Evolutionary conservation across 495 filamentous ascomycete genomes (phyloP).

Genomic region (Usnea hakonensis): DNA sequence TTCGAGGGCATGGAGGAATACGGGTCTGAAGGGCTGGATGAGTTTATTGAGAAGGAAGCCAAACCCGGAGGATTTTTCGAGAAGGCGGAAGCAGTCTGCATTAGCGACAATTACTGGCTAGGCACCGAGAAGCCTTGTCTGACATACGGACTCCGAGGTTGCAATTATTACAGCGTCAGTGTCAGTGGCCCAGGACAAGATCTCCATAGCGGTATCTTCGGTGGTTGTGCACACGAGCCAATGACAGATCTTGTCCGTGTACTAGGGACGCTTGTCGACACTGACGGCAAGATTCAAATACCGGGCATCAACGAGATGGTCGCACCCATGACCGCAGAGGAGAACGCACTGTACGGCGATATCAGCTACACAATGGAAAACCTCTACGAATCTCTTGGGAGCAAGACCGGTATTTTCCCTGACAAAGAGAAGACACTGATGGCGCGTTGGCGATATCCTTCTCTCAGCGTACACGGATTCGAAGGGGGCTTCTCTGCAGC

Average conservation of each 20-base stretch:
- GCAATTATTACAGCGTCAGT: constrained; percentile 90
- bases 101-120: constrained; percentile 99
- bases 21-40: constrained; percentile 92
- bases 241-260: constrained; percentile 92
- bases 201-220: constrained; percentile 93
- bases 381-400: constrained; percentile 82
- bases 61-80: constrained; percentile 73
- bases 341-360: constrained; percentile 71
- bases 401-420: constrained; percentile 71
- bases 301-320: constrained; percentile 87
- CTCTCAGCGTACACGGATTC: constrained; percentile 90
- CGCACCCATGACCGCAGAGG: constrained; percentile 75
- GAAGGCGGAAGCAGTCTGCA: constrained; percentile 93
- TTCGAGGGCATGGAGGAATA: constrained; percentile 99
- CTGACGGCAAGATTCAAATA: constrained; percentile 82
- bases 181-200: constrained; percentile 86
- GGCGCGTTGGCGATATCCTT: constrained; percentile 91
- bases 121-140: constrained; percentile 96
- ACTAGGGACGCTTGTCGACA: constrained; percentile 74
- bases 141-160: constrained; percentile 95
- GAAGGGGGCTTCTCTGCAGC: constrained; percentile 92
- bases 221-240: constrained; percentile 89
- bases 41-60: constrained; percentile 81
- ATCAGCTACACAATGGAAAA: constrained; percentile 96
- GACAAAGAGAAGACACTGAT: constrained; percentile 86